Conservation (phyloP, 805 yeast species). For the Kockiozyma suomiensis region DNA sequence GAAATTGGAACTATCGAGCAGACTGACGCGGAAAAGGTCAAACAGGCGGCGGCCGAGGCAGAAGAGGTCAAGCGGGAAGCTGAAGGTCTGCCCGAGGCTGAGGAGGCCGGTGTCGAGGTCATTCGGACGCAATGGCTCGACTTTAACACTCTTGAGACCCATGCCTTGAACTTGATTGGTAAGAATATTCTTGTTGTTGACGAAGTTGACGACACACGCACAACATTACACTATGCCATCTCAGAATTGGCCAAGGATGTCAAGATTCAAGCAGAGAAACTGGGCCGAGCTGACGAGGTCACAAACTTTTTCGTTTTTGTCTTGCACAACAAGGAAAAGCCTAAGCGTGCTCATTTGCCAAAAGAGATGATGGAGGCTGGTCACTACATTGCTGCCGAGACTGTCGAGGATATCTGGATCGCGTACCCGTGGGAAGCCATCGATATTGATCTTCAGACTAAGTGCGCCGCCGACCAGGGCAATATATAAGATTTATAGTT, state of each 20-base stretch:
- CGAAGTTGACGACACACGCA: constrained; percentile 91
- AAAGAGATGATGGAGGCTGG: constrained; percentile 62
- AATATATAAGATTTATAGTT: constrained; percentile 46
- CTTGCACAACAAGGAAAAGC: constrained; percentile 79
- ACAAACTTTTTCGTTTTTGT: constrained; percentile 78
- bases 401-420: constrained; percentile 79
- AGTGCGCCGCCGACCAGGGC: constrained; percentile 66
- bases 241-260: constrained; percentile 73
- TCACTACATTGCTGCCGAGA: constrained; percentile 71
- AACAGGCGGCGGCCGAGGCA: constrained; percentile 44
- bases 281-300: constrained; percentile 59
- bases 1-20: constrained; percentile 58
- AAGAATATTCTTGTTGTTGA: constrained; percentile 81
- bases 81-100: constrained; percentile 45
- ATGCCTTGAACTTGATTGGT: constrained; percentile 76
- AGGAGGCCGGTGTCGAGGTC: constrained; percentile 71
- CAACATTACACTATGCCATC: constrained; percentile 83
- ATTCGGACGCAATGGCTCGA: constrained; percentile 90
- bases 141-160: constrained; percentile 68
- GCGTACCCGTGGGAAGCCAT: constrained; percentile 90
- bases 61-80: constrained; percentile 37
- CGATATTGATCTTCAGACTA: constrained; percentile 78
- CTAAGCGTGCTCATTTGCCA: constrained; percentile 75
- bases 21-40: constrained; percentile 47
- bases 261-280: constrained; percentile 57